Evolutionary conservation across 2,329 filamentous ascomycete genomes (phyloP).

Genomic region (Tolypocladium nubicola): DNA sequence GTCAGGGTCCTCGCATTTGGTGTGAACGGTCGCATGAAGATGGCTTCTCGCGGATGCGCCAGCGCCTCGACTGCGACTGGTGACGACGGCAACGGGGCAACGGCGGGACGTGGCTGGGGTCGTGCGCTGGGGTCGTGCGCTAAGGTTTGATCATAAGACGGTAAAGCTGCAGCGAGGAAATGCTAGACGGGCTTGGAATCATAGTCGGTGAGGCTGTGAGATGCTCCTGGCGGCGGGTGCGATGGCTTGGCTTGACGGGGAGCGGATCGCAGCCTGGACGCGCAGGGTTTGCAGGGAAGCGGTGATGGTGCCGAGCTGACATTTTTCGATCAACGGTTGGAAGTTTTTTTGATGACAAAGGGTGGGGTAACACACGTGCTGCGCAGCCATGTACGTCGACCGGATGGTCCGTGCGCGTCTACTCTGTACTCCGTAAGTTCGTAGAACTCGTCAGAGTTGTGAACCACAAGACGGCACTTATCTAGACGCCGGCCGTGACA

Average conservation of each 20-base stretch:
- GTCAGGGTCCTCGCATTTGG: conserved; percentile 21
- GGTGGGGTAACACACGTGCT: conserved; percentile 20
- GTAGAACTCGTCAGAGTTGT: neutral
- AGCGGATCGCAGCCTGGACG: neutral
- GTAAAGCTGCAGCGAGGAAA: neutral
- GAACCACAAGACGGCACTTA: neutral
- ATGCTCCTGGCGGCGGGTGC: neutral
- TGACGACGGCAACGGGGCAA: no score
- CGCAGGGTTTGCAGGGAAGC: neutral
- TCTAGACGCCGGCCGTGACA: neutral
- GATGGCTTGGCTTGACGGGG: neutral
- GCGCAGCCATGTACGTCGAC: neutral
- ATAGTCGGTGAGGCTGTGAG: neutral
- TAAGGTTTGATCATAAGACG: neutral
- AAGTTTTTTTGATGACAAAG: conserved; percentile 15
- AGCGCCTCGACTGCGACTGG: neutral
- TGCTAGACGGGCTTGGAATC: neutral
- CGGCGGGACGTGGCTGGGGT: neutral
- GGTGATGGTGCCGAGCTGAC: conserved; percentile 7
- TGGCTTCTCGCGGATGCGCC: neutral
- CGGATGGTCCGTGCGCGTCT: neutral
- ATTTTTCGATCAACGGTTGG: conserved; percentile 9
- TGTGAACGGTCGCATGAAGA: conserved; percentile 21
- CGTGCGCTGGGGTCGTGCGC: neutral
- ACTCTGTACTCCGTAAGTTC: neutral